Base-by-base conservation (phyloP, 2,329 filamentous ascomycete species). In the Sordariomycetes sp. region DNA sequence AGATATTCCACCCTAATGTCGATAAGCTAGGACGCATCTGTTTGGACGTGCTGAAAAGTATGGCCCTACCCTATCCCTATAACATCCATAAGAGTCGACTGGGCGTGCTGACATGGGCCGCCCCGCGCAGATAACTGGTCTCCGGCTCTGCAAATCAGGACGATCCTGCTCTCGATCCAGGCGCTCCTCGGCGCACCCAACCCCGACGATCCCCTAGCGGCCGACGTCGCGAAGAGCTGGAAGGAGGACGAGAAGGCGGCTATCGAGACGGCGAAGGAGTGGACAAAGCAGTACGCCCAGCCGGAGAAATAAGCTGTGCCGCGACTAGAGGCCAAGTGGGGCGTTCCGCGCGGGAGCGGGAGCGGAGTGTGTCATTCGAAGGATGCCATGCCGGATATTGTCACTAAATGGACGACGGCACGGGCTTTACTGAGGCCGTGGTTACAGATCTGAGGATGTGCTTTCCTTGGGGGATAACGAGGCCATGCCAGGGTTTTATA, bases 1-100 rank as follows among this genome's bases (percentile, higher is more conserved):
- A 96, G 75, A 97, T 99, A 71, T 99, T 97, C 74, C 95, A 99
- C 71, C 94, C 94, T 56, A 99, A 99, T 70, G 96, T 99, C 64
- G 94, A 99, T 71, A 95, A 95, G 73, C 83, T 99, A 2, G 94
- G 94, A 60, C 87, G 94, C 60, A 99, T 99, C 73, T 99, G 95
- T 69, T 76, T 99, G 54, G 94, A 99, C 69, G 94, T 99, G 36
- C 75, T 99, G 59, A 99, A 99, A 78, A 96, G 94, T 95, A 76
- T 32, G 45, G 45, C 39, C 17, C 15, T 24, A 22, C 45, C 12
- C 3, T 10, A 24, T 10, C n/a, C 45, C 12, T 24, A 13, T 24
- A 20, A 20, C 24, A 24, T 20, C 45, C 45, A 50, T 20, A 2
- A 13, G 2, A 20, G n/a, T 22, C 24, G 20, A 8, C 25, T 3